phyloP scores from a whole-genome alignment of 1,139 yeast genomes.

The Casaregolazyma suthepensis region DNA sequence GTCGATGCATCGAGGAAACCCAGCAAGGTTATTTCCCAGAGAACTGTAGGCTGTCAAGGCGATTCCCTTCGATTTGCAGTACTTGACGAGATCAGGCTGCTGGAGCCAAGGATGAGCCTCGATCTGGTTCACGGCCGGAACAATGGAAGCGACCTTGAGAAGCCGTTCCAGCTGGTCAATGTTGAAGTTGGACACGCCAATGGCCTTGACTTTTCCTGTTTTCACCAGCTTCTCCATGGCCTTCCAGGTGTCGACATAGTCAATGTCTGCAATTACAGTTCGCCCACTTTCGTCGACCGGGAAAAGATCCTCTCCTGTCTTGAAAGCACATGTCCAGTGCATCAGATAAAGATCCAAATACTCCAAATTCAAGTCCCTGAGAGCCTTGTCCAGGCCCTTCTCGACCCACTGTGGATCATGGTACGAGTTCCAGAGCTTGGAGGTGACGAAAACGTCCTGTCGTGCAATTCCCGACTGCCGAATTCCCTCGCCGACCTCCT shows the following conservation, averaged over 20 bases:
- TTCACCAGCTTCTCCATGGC: conserved; percentile 41
- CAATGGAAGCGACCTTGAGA: conserved; percentile 39
- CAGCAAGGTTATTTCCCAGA: conserved; percentile 30
- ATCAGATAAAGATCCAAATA: conserved; percentile 67
- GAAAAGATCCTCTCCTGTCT: conserved; percentile 50
- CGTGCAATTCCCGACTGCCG: conserved; percentile 33
- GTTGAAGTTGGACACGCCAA: conserved; percentile 54
- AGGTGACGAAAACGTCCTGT: conserved; percentile 67
- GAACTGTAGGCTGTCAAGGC: conserved; percentile 66
- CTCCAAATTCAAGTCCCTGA: conserved; percentile 56
- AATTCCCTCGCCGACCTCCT: conserved; percentile 46
- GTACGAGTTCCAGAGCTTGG: conserved; percentile 76
- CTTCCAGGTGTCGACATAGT: conserved; percentile 36
- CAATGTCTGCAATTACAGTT: conserved; percentile 24
- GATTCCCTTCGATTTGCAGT: conserved; percentile 46
- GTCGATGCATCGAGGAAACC: conserved; percentile 12
- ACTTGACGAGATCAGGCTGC: conserved; percentile 56
- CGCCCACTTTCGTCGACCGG: conserved; percentile 32
- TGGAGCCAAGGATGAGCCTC: conserved; percentile 66
- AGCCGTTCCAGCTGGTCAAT: conserved; percentile 45
- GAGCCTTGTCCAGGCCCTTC: conserved; percentile 50
- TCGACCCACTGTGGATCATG: conserved; percentile 54
- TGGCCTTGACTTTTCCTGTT: conserved; percentile 47
- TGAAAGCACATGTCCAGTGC: conserved; percentile 57
- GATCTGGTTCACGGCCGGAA: conserved; percentile 64